Base-by-base conservation (phyloP, 2,329 filamentous ascomycete species). In the Diaporthe capsici region DNA sequence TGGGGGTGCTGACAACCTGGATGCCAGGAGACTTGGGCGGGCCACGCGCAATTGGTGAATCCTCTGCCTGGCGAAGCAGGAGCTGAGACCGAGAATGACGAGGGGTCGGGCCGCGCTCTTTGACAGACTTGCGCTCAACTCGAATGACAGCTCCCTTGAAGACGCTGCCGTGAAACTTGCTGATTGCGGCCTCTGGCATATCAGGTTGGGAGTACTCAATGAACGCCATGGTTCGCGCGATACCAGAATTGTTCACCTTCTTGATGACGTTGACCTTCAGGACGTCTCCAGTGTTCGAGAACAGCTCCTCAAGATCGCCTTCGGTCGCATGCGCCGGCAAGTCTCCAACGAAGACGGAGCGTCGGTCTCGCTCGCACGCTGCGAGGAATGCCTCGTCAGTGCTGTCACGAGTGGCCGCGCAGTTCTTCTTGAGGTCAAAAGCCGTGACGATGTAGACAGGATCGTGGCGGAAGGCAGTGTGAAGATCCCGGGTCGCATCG, bases 401-500 rank as follows among this genome's bases (percentile, higher is more conserved):
- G 67, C 80, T 80, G 58, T 74, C 49, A 72, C 80, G 78, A 49
- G 72, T 68, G 58, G 80, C 70, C 57, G 78, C 72, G n/a, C 71
- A 72, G 1, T 76, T 74, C 73, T 81, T 82, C 77, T 84, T 83
- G n/a, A 81, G 74, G 55, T 84, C 83, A 42, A 83, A 83, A 1
- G 82, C 78, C 6, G 80, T 76, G 61, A 84, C 81, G 2, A 79
- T 80, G 60, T 82, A 83, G 17, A 77, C 68, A 47, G 80, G 76
- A 76, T 86, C 77, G 72, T 83, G 78, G 73, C 83, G 79, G 77
- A 86, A 83, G 15, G 83, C 79, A 37, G 82, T 79, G 42, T 87
- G 82, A 6, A 90, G 85, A 74, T 90, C 86, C 31, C 90, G 86
- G 34, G 82, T 83, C 4, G 87, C 83, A 75, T 91, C 88, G 68